Base-by-base conservation (phyloP, 257 asterid species). In the Schizonepeta tenuifolia region DNA sequence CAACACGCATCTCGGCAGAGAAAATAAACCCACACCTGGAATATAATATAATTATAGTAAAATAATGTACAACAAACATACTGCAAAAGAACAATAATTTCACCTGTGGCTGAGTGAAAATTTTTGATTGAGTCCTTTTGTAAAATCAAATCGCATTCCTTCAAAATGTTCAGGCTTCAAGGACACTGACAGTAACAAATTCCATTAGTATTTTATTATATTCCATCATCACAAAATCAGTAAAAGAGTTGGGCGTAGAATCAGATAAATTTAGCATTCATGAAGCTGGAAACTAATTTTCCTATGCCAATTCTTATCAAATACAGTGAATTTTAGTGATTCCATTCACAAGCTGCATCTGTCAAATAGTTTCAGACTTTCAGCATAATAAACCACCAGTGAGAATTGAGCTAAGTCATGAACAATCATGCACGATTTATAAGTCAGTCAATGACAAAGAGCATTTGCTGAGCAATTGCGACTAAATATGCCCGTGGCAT, bases 31-130 rank as follows among this genome's bases (percentile, higher is more conserved):
- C 5, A 46, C 57, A 56, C 18, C 15, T 38, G 69, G 35, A 56
- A 31, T 38, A 58, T 9, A 41, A 62, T 10, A 22, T 38, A 0
- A 28, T 28, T 28, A 28, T n/a, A 3, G n/a, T n/a, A n/a, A 33
- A 13, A 2, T 50, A 36, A 6, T n/a, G 11, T 7, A 49, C 63
- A 7, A 44, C 35, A 20, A 21, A 17, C 57, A 65, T 26, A 67
- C 0, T 21, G 31, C 9, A 50, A 65, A 65, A 7, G 55, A 80
- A 62, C 28, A 66, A 14, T 40, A 51, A 65, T 69, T 62, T 57
- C 73, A 95, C 99, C 99, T 95, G 82, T 95, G 99, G 70, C 99
- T 92, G 78, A 95, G 95, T 20, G 95, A 87, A 64, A 95, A 95
- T 61, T 83, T 92, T 82, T 83, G 98, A 82, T 95, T 95, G 78